A percentile compares a stretch with the other conserved stretches of the same genome.
Evolutionary conservation across 1,284 basidiomycete species (phyloP).

Genomic region (Lignosus rhinocerotis): DNA sequence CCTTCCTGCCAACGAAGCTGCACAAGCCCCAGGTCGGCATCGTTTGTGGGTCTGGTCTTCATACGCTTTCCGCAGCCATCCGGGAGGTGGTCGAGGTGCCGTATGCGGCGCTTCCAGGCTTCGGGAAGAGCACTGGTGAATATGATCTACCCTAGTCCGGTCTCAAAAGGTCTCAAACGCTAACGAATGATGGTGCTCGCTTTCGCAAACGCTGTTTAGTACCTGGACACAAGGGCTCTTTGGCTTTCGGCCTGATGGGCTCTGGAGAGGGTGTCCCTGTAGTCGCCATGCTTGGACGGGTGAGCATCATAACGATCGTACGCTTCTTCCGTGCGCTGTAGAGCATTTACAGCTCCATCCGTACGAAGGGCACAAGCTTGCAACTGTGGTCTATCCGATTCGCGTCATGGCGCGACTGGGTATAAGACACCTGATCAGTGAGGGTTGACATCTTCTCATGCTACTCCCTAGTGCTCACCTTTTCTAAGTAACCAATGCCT

Average conservation of each 20-base stretch:
- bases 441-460: constrained; percentile 25
- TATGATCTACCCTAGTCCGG: background rate
- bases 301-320: constrained; percentile 30
- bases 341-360: constrained; percentile 64
- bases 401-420: constrained; percentile 76
- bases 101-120: constrained; percentile 65
- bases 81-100: constrained; percentile 56
- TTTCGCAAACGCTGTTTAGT: constrained; percentile 41
- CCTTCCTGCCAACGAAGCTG: constrained; percentile 44
- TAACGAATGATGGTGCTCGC: background rate
- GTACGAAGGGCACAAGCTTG: constrained; percentile 76
- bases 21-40: constrained; percentile 67
- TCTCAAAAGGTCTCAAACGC: background rate
- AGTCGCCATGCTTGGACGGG: constrained; percentile 84
- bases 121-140: constrained; percentile 73
- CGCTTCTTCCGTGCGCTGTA: background rate
- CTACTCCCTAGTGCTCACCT: background rate
- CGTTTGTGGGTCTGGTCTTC: constrained; percentile 77
- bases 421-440: constrained; percentile 73
- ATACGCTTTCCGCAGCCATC: constrained; percentile 60
- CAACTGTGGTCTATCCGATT: constrained; percentile 74
- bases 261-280: constrained; percentile 61
- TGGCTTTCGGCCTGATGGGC: constrained; percentile 79
- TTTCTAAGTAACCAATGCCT: constrained; percentile 79
- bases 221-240: constrained; percentile 69